Evolutionary conservation across 2,329 filamentous ascomycete species (phyloP), one percentile per base, ranked within the genome.

Genomic region (Ceratocystis huliohia): DNA sequence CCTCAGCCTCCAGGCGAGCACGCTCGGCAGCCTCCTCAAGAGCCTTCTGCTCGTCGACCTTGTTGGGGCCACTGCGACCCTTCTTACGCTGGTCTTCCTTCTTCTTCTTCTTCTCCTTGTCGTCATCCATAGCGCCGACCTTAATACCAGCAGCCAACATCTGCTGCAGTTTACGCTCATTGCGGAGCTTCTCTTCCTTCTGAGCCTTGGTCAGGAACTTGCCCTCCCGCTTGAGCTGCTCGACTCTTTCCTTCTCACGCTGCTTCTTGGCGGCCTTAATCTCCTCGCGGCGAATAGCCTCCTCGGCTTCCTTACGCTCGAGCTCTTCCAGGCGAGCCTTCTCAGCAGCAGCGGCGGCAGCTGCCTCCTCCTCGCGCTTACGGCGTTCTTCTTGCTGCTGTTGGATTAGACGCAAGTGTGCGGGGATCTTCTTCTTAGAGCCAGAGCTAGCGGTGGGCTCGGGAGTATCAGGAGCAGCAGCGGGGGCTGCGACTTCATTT

Each of bases 11-110:
- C 66, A 79, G 71, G 67, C 80, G 80, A 10, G 87, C 87, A 69
- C 88, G 84, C 74, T 89, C 84, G n/a, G 84, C 88, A 64, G 88
- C 90, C 73, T 92, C 90, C 56, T 86, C 88, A 57, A 91, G 82
- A 13, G 83, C 85, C 74, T 87, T 88, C 71, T 90, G 89, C 73
- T 93, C 90, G 70, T 94, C 78, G 63, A 76, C 79, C 74, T 80
- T 82, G 64, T 7, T 66, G 20, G 48, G 64, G 30, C 66, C 66
- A 30, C 37, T 50, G 65, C 85, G 81, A 66, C 83, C 87, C 74
- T 88, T 89, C 81, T 91, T 96, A 80, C 90, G 96, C 74, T 82
- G 85, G 68, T 95, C 89, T 75, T 89, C 91, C 80, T 91, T 92
- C 81, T 92, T 93, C 71, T 86, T 79, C 71, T 87, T 79, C 68